These are phyloP conservation scores for Suillus cothurnatus DNA, from an alignment of 768 basidiomycete genomes.

Conservation along the genomic window DNA sequence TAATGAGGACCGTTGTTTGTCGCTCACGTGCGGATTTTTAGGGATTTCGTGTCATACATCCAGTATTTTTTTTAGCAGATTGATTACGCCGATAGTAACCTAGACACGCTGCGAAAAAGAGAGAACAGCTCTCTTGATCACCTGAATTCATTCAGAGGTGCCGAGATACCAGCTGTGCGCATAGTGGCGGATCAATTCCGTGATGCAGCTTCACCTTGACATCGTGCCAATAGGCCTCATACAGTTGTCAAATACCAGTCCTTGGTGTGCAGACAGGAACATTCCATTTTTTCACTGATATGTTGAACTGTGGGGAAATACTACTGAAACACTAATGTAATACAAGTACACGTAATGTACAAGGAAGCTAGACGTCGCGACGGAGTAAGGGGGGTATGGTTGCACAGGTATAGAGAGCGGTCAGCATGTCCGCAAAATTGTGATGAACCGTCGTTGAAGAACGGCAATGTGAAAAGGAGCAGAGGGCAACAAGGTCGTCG, in stretches of 20 bases:
- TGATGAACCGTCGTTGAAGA: background rate
- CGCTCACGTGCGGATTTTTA: background rate
- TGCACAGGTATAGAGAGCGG: slow-evolving; percentile 8
- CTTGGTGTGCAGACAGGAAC: background rate
- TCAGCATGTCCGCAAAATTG: slow-evolving; percentile 6
- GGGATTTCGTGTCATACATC: background rate
- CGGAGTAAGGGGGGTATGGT: background rate
- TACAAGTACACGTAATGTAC: background rate
- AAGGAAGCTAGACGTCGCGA: background rate
- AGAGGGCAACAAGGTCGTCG: background rate
- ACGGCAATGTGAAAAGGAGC: background rate
- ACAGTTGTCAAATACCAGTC: background rate
- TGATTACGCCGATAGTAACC: background rate
- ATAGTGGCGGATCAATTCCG: background rate
- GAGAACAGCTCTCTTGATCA: background rate
- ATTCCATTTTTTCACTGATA: background rate
- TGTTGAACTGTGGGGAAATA: background rate
- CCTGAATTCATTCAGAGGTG: background rate
- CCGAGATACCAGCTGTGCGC: background rate
- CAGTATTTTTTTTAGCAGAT: background rate
- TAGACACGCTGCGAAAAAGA: background rate
- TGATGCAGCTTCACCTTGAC: background rate
- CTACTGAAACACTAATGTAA: background rate
- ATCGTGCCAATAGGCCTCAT: background rate
- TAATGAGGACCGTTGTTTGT: too few relatives aligned